Evolutionary conservation across 2,329 filamentous ascomycete species (phyloP).

Genomic region (Hymenoscyphus occultus): DNA sequence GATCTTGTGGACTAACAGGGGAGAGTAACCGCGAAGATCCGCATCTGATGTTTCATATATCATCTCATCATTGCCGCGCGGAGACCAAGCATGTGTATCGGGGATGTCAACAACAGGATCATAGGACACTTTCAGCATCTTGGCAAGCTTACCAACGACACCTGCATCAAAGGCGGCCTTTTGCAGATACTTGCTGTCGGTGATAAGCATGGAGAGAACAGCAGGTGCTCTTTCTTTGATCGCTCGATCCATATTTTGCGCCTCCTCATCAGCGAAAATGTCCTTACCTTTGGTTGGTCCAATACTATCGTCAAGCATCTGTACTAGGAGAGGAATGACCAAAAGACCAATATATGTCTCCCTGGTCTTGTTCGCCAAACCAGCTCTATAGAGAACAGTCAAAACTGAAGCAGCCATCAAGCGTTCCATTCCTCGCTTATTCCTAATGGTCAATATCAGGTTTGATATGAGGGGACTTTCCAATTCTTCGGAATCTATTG

Average conservation of each 20-base stretch:
- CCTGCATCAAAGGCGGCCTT: constrained; percentile 73
- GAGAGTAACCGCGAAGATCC: constrained; percentile 59
- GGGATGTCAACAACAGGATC: constrained; percentile 52
- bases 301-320: constrained; percentile 56
- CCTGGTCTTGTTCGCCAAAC: constrained; percentile 61
- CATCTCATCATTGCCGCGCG: constrained; percentile 24
- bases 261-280: constrained; percentile 37
- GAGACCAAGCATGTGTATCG: constrained; percentile 53
- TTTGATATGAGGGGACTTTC: constrained; percentile 73
- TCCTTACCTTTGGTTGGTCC: constrained; percentile 42
- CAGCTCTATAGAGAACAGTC: constrained; percentile 65
- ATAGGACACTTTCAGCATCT: constrained; percentile 64
- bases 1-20: constrained; percentile 64
- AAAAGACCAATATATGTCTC: constrained; percentile 64
- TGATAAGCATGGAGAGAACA: constrained; percentile 74
- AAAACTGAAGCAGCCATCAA: constrained; percentile 68
- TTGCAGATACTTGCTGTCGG: constrained; percentile 76
- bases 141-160: constrained; percentile 59
- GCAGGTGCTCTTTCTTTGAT: constrained; percentile 70
- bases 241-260: constrained; percentile 44
- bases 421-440: constrained; percentile 54
- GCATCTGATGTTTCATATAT: constrained; percentile 33
- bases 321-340: constrained; percentile 67
- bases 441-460: constrained; percentile 64
- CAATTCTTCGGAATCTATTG: constrained; percentile 51